These are phyloP conservation scores for Prunus campanulata DNA, from an alignment of 306 rosid species.

Conservation along the genomic window DNA sequence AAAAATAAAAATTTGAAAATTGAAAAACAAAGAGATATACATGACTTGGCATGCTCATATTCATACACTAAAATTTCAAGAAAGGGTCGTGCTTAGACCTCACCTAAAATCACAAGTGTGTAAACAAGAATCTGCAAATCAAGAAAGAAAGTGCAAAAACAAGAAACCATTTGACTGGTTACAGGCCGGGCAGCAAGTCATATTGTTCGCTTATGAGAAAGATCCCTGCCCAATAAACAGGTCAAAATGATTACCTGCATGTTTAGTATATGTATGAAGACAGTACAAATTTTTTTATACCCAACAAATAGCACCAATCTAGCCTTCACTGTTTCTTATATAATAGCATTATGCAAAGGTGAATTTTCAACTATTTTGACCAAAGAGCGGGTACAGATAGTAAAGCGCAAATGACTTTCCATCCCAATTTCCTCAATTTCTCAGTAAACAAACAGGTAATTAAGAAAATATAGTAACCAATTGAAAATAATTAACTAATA, in stretches of 20 bases:
- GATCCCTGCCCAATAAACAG: neutral
- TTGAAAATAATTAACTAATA: neutral
- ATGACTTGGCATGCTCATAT: neutral
- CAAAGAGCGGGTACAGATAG: neutral
- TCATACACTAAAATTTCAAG: neutral
- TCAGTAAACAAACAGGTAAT: neutral
- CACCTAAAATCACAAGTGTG: neutral
- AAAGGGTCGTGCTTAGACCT: neutral
- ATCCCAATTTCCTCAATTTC: conserved; percentile 7
- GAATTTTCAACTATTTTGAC: neutral
- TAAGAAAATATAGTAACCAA: neutral
- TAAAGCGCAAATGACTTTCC: neutral
- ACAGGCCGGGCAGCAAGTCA: neutral
- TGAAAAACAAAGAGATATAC: neutral
- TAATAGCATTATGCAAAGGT: neutral
- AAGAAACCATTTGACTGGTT: neutral
- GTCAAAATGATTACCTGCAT: neutral
- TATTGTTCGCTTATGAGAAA: neutral
- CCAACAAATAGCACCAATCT: neutral
- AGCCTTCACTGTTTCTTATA: neutral
- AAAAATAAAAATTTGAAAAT: neutral
- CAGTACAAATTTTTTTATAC: neutral
- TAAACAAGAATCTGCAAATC: neutral
- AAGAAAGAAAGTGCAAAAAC: neutral
- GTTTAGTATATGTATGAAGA: too few relatives aligned